Evolutionary conservation across 2,329 filamentous ascomycete species (phyloP).

Genomic region (Cryphonectria nitschkei): DNA sequence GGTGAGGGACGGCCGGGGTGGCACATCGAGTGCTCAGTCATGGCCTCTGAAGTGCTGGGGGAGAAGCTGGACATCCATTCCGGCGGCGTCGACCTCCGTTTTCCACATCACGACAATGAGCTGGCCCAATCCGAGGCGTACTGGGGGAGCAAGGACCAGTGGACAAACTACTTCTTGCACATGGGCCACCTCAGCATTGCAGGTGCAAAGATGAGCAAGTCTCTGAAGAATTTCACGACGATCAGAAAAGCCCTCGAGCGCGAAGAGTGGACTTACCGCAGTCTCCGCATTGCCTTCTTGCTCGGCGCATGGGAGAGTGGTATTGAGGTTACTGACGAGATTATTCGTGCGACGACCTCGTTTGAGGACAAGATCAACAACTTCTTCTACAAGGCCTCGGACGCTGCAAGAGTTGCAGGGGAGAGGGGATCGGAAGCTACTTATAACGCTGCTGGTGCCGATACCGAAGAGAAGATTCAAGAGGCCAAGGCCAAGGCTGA

Average conservation of each 20-base stretch:
- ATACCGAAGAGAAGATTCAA: slow-evolving; percentile 21
- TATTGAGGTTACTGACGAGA: slow-evolving; percentile 70
- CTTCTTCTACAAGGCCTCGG: slow-evolving; percentile 43
- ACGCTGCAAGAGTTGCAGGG: slow-evolving; percentile 25
- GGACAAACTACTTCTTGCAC: slow-evolving; percentile 93
- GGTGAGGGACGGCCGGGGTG: slow-evolving; percentile 87
- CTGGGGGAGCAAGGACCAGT: slow-evolving; percentile 60
- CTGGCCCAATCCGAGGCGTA: slow-evolving; percentile 74
- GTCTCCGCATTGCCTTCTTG: slow-evolving; percentile 69
- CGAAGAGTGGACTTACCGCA: slow-evolving; percentile 67
- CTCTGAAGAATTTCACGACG: slow-evolving; percentile 92
- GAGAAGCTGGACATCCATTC: slow-evolving; percentile 86
- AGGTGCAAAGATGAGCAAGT: slow-evolving; percentile 95
- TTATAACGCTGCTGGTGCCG: slow-evolving; percentile 11
- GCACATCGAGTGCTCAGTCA: slow-evolving; percentile 97
- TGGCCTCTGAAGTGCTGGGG: slow-evolving; percentile 89
- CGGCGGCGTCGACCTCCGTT: slow-evolving; percentile 87
- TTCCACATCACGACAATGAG: slow-evolving; percentile 93
- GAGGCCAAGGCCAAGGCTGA: slow-evolving; percentile 30
- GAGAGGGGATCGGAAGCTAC: slow-evolving; percentile 1
- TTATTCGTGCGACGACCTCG: slow-evolving; percentile 59
- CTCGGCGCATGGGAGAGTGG: slow-evolving; percentile 71
- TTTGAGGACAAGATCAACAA: slow-evolving; percentile 69
- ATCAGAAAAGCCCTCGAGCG: slow-evolving; percentile 78
- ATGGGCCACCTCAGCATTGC: slow-evolving; percentile 92